Evolutionary conservation across 805 yeast genomes (phyloP).

Genomic region (Lachancea fermentati): DNA sequence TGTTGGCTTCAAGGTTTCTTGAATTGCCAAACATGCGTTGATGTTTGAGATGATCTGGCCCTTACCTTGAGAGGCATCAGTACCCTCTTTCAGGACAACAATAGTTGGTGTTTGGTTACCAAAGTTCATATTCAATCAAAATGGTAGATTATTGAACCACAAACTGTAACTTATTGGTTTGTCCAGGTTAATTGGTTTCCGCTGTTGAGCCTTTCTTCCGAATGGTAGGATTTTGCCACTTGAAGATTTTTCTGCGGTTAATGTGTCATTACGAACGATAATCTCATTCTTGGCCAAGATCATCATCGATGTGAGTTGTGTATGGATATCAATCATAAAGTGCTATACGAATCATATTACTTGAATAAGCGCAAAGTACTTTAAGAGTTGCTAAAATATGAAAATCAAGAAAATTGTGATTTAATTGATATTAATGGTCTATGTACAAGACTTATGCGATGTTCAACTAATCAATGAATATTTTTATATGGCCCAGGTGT

Average conservation of each 20-base stretch:
- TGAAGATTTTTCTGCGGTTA: slow-evolving; percentile 1
- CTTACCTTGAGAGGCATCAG: slow-evolving; percentile 93
- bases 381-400: too few relatives aligned
- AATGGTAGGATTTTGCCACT: neutral
- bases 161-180: too few relatives aligned
- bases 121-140: slow-evolving; percentile 57
- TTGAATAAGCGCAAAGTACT: too few relatives aligned
- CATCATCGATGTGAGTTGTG: too few relatives aligned
- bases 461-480: neutral
- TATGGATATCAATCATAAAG: too few relatives aligned
- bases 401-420: too few relatives aligned
- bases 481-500: slow-evolving; percentile 53
- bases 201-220: too few relatives aligned
- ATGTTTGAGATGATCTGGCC: slow-evolving; percentile 94
- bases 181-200: too few relatives aligned
- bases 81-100: slow-evolving; percentile 96
- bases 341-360: too few relatives aligned
- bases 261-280: neutral
- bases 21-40: slow-evolving; percentile 95
- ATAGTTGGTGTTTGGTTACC: slow-evolving; percentile 96
- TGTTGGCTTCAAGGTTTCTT: slow-evolving; percentile 91
- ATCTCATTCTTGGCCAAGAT: neutral
- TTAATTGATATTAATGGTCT: too few relatives aligned
- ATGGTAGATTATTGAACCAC: neutral
- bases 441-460: neutral